Conservation (phyloP, 192 early-diverging fungal genomes). For the Coemansia sp. region DNA sequence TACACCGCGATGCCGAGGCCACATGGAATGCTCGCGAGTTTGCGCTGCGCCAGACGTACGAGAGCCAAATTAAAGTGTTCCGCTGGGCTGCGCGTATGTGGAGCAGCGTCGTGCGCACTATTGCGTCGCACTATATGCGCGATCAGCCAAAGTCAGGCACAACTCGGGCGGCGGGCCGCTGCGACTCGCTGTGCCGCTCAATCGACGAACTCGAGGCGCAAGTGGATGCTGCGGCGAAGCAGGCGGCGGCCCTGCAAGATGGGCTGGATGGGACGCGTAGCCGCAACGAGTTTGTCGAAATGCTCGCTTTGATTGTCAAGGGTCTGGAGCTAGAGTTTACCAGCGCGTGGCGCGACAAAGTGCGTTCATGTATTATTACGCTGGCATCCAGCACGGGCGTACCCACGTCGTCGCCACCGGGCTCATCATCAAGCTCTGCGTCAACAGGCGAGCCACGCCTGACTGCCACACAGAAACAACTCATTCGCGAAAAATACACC, state of each 20-base stretch:
- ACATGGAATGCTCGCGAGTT: slow-evolving; percentile 18
- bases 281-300: slow-evolving; percentile 18
- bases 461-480: slow-evolving; percentile 28
- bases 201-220: slow-evolving; percentile 27
- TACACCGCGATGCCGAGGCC: slow-evolving; percentile 13
- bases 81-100: slow-evolving; percentile 33
- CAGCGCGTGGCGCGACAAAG: slow-evolving; percentile 28
- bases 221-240: slow-evolving; percentile 20
- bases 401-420: not conserved
- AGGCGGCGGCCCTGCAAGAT: slow-evolving; percentile 8
- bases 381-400: slow-evolving; percentile 3
- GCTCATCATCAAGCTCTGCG: slow-evolving; percentile 12
- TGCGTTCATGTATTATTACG: slow-evolving; percentile 19
- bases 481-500: slow-evolving; percentile 22
- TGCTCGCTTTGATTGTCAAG: slow-evolving; percentile 20
- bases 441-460: slow-evolving; percentile 24
- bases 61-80: slow-evolving; percentile 31
- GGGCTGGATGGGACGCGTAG: slow-evolving; percentile 2
- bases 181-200: slow-evolving; percentile 16
- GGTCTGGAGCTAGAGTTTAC: slow-evolving; percentile 23
- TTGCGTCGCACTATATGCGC: not conserved
- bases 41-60: slow-evolving; percentile 25
- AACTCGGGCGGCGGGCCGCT: not conserved
- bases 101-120: slow-evolving; percentile 20
- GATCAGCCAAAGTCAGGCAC: not conserved